Evolutionary conservation across 140 eudicot genomes (phyloP), one percentile per base, ranked within the genome.

Genomic region (Flaveria floridana): DNA sequence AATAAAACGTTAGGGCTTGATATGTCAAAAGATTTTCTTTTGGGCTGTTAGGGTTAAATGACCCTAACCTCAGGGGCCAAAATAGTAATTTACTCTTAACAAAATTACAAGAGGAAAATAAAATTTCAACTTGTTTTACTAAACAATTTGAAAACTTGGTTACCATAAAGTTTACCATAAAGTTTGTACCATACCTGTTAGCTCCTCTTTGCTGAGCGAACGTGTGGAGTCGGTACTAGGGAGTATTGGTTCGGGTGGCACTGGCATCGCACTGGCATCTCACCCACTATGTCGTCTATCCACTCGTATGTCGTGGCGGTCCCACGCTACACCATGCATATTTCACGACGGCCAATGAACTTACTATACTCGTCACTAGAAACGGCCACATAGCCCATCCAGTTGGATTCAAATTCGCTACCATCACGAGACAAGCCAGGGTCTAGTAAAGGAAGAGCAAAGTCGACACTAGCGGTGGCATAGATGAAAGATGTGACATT

Each of bases 381-480:
- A 37, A 80, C 84, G 0, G 77, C 80, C 3, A 80, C 41, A 56
- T 68, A 80, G 15, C 84, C 84, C 84, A 80, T 80, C 84, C 84
- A 80, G 16, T 80, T 80, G 12, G 76, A 68, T 23, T 80, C 77
- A 18, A 58, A 62, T 11, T 37, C 50, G 20, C 58, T 47, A 2
- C 8, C 58, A 12, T 66, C 69, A 53, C 75, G 64, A 55, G 79
- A 73, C 51, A 72, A 12, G 19, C 56, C 26, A 41, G 23, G 71
- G 8, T 0, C 1, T 0, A 72, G 70, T 6, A 65, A 46, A 13
- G 37, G 8, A 65, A 66, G 30, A 14, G 7, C 9, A 19, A 8
- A 8, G 47, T 66, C 16, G 55, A 26, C 53, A 14, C 18, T 4
- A 21, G 80, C 53, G 0, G 84, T 80, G 67, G 84, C 77, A 14